Evolutionary conservation across 768 basidiomycete genomes (phyloP).

Genomic region (Kwoniella heveanensis): DNA sequence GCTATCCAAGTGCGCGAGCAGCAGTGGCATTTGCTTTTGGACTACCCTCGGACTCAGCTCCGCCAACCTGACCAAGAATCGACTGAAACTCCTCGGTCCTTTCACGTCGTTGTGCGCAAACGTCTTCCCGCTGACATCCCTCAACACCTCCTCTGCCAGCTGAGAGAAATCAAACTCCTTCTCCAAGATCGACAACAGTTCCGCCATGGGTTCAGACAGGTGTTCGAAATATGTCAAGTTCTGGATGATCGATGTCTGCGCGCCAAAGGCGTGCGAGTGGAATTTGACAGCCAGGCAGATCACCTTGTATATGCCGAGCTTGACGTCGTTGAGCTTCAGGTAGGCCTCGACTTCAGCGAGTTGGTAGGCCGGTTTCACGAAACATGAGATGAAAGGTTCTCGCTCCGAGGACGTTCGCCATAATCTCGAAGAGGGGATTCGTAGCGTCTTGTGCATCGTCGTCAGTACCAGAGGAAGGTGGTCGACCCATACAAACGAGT

Average conservation of each 20-base stretch:
- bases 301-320: conserved; percentile 76
- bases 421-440: conserved; percentile 71
- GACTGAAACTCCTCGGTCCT: conserved; percentile 79
- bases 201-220: conserved; percentile 90
- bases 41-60: conserved; percentile 78
- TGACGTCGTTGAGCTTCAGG: conserved; percentile 78
- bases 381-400: conserved; percentile 82
- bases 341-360: conserved; percentile 81
- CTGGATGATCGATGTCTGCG: conserved; percentile 88
- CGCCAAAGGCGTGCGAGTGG: conserved; percentile 78
- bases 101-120: conserved; percentile 66
- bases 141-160: conserved; percentile 84
- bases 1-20: conserved; percentile 83
- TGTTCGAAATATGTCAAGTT: conserved; percentile 92
- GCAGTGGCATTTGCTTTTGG: conserved; percentile 82
- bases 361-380: conserved; percentile 84
- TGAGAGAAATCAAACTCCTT: conserved; percentile 86
- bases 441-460: conserved; percentile 72
- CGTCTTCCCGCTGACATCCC: conserved; percentile 53
- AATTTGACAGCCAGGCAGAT: conserved; percentile 90
- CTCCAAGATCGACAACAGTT: conserved; percentile 74
- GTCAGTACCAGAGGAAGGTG: conserved; percentile 72
- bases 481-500: conserved; percentile 64
- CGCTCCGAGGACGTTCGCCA: conserved; percentile 86
- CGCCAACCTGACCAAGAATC: conserved; percentile 76